Base-by-base conservation (phyloP, 352 stramenopile genomes). In the Phytophthora ohioensis region DNA sequence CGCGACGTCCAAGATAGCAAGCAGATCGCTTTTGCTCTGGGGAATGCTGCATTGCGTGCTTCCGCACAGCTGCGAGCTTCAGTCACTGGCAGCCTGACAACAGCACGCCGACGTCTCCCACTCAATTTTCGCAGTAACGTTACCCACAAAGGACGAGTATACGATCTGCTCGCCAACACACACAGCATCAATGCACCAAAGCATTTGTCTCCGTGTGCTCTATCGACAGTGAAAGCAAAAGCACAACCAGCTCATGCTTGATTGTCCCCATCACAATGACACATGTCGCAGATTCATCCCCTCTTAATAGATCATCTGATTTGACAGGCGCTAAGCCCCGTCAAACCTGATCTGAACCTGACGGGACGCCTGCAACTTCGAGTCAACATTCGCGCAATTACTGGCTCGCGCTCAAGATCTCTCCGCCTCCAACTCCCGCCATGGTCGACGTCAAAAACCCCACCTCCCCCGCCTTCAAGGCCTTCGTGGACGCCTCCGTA, bases 401-500 rank as follows among this genome's bases (percentile, higher is more conserved):
- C 66, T 73, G 66, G 66, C 54, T 68, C 65, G 42, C 45, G 27
- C 36, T 41, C 36, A 71, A 76, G 63, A 64, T 76, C 57, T 57
- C 35, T 12, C 7, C 11, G n/a, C 15, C 43, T 49, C 43, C 47
- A 38, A 39, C 38, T 17, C 46, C 31, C n/a, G 21, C 35, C 45
- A 84, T 84, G 76, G 34, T 38, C 6, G 68, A 72, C 66, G 34
- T 60, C 4, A 75, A 80, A 58, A 67, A 21, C 35, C 57, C 75
- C 9, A 69, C 71, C 5, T 72, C 79, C 30, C 78, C 83, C 57
- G 78, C 80, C 59, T 91, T 90, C 73, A 94, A 89, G 59, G 84
- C 86, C 55, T 91, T 94, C 63, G 86, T 91, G 12, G 86, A 94
- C 55, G 86, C 86, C 2, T 91, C 86, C 45, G 87, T 93, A 78